Evolutionary conservation across 768 basidiomycete genomes (phyloP), one percentile per base, ranked within the genome.

Genomic region (Amanita rubescens): DNA sequence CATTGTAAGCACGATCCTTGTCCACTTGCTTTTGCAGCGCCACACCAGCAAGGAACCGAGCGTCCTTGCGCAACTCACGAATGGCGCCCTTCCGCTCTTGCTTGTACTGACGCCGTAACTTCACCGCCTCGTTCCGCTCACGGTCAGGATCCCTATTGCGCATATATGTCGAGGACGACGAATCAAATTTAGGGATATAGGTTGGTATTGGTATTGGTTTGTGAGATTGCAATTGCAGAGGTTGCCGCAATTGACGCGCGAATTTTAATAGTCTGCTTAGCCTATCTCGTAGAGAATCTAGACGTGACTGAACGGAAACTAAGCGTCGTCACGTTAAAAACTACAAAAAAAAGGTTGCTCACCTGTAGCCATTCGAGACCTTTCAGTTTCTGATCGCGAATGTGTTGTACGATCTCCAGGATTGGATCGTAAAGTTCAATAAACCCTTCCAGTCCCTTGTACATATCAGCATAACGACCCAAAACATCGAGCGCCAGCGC

Each of bases 61-160:
- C 85, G 65, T 99, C 96, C 75, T 97, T 97, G 56, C 96, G 82
- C 50, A 99, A 75, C 65, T 99, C 96, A 43, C 95, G 77, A 57
- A 99, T 93, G 4, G 96, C 96, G 41, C 96, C 94, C 75, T 97
- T 98, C 64, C 81, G 75, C 75, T 98, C 96, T 71, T 98, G 87
- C 72, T 94, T 94, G 74, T 93, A 87, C 65, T 94, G 82, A 37
- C 81, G 79, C 52, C 88, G 85, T 62, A 99, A 70, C 68, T 97
- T 98, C 54, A 85, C 71, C 0, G 84, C 81, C 59, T 89, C 90
- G 64, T 91, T 93, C 37, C 90, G 83, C 62, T 95, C 94, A 56
- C 82, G 83, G 67, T 99, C 94, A 8, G 95, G 94, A 67, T 98
- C 96, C 63, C 87, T 87, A 50, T 76, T 75, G 47, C 85, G 85